Conservation (phyloP, 2,329 filamentous ascomycete genomes). For the Pseudopyricularia javanii region DNA sequence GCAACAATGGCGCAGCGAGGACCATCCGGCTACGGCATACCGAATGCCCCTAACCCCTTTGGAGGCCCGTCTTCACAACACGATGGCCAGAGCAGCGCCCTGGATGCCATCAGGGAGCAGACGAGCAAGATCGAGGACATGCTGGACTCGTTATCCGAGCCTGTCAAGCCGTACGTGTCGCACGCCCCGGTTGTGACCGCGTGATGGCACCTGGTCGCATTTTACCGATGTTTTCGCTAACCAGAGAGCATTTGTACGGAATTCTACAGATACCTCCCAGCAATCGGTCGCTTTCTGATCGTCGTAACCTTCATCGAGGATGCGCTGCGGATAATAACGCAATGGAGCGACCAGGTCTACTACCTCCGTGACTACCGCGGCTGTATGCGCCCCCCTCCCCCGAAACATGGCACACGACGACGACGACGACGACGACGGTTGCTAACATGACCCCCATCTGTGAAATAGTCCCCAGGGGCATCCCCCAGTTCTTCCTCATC, state of each 20-base stretch:
- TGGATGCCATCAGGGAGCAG: conserved; percentile 84
- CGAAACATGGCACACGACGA: neutral
- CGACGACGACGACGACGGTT: conserved; percentile 6
- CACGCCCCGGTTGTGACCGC: neutral
- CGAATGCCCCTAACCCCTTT: conserved; percentile 56
- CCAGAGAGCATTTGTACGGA: neutral
- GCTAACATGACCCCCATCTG: conserved; percentile 4
- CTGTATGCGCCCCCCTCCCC: conserved; percentile 44
- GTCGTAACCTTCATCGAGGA: conserved; percentile 98
- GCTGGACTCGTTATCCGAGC: conserved; percentile 77
- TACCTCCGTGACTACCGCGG: conserved; percentile 88
- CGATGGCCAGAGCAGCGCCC: conserved; percentile 57
- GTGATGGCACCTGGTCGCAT: neutral
- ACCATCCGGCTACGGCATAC: conserved; percentile 73
- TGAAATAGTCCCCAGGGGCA: conserved; percentile 62
- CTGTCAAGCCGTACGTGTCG: conserved; percentile 76
- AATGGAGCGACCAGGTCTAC: conserved; percentile 90
- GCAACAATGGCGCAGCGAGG: conserved; percentile 38
- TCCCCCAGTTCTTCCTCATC: conserved; percentile 89
- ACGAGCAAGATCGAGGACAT: conserved; percentile 98
- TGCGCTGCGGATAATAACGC: conserved; percentile 87
- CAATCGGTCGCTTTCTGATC: conserved; percentile 92
- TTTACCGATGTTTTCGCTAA: neutral
- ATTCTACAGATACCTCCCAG: conserved; percentile 66
- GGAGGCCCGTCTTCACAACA: conserved; percentile 43